phyloP scores from a whole-genome alignment of 192 early-diverging fungal species.

The Coemansia sp. region DNA sequence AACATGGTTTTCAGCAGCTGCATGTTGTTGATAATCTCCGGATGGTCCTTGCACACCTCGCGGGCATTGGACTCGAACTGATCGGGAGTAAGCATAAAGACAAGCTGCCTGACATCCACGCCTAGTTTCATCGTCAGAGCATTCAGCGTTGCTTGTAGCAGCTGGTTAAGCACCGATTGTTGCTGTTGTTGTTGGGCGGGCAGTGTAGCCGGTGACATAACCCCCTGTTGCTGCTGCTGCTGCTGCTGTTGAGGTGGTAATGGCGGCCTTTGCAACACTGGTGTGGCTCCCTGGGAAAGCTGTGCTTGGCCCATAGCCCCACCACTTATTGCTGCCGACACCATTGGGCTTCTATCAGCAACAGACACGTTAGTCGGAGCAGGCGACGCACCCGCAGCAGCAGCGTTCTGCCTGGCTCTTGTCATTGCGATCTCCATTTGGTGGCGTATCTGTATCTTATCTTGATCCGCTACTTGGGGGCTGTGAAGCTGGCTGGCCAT shows the following conservation, averaged over 20 bases:
- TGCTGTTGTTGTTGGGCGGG: conserved; percentile 1
- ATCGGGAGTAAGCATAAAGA: conserved; percentile 26
- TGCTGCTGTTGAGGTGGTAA: conserved; percentile 9
- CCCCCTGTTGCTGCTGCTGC: conserved; percentile 1
- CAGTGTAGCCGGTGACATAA: conserved; percentile 31
- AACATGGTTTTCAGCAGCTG: conserved; percentile 17
- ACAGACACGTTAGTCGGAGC: background rate
- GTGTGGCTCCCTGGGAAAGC: background rate
- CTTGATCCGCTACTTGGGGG: conserved; percentile 11
- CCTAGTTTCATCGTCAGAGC: conserved; percentile 16
- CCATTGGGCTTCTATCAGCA: background rate
- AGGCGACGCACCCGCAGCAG: background rate
- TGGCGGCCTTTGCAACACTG: conserved; percentile 5
- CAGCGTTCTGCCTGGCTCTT: conserved; percentile 10
- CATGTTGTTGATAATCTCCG: conserved; percentile 32
- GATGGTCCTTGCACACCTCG: conserved; percentile 31
- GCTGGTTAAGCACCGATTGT: conserved; percentile 7
- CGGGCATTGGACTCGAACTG: conserved; percentile 31
- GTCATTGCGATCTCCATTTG: conserved; percentile 8
- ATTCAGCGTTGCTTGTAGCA: conserved; percentile 16
- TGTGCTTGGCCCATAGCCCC: background rate
- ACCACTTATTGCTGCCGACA: background rate
- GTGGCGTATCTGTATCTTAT: conserved; percentile 2
- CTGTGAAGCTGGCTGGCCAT: conserved; percentile 14
- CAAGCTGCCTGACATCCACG: conserved; percentile 28